A percentile compares a stretch with the other conserved stretches of the same genome.
Conservation (phyloP, 306 rosid species). For the Senna siamea region DNA sequence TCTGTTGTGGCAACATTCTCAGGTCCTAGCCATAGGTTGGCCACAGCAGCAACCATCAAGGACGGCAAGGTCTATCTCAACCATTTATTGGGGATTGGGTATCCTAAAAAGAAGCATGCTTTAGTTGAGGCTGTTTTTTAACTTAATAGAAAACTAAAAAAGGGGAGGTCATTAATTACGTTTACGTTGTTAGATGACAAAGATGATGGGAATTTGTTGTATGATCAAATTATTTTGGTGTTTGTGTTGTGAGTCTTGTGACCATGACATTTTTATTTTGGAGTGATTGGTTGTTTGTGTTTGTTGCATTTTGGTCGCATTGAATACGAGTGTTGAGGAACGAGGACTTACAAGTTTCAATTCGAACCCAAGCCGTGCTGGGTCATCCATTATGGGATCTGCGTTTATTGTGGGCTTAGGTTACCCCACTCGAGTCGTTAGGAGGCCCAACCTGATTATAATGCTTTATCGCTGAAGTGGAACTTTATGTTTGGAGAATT, state of each 20-base stretch:
- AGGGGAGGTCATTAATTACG: too few species aligned
- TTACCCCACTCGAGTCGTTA: too few species aligned
- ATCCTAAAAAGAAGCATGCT: slow-evolving; percentile 83
- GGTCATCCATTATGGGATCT: background rate
- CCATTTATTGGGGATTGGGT: slow-evolving; percentile 77
- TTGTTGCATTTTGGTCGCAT: too few species aligned
- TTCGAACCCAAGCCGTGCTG: background rate
- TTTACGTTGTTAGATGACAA: background rate
- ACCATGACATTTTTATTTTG: background rate
- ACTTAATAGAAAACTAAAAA: background rate
- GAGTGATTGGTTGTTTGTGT: background rate
- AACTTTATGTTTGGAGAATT: too few species aligned
- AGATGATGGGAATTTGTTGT: slow-evolving; percentile 13
- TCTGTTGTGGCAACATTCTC: slow-evolving; percentile 59
- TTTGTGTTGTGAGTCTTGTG: background rate
- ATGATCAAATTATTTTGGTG: background rate
- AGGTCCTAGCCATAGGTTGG: slow-evolving; percentile 78
- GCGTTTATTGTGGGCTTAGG: too few species aligned
- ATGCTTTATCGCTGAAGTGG: too few species aligned
- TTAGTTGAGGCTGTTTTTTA: slow-evolving; percentile 82
- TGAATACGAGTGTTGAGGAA: too few species aligned
- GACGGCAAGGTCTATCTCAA: slow-evolving; percentile 82
- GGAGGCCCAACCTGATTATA: background rate
- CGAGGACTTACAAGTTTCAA: too few species aligned
- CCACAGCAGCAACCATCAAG: slow-evolving; percentile 84